Conservation (phyloP, 768 basidiomycete genomes). For the Tephrocybe sp. region DNA sequence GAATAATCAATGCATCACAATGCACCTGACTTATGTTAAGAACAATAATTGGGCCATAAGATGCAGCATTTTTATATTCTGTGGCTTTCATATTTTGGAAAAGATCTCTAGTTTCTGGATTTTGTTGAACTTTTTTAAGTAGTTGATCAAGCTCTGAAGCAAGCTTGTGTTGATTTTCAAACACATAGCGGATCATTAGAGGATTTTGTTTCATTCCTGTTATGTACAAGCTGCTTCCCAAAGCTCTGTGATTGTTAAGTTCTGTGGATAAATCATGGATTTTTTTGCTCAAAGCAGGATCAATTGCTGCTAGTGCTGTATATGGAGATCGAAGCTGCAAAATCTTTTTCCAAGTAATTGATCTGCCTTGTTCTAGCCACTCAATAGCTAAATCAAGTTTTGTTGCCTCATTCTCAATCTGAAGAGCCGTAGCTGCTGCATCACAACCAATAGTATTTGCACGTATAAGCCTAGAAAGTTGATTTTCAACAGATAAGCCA, state of each 20-base stretch:
- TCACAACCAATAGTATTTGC: neutral
- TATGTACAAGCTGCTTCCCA: neutral
- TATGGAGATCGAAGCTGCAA: constrained; percentile 12
- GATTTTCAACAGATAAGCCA: neutral
- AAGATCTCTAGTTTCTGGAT: neutral
- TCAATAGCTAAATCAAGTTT: constrained; percentile 11
- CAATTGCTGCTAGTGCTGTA: constrained; percentile 4
- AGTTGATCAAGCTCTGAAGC: neutral
- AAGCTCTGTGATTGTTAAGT: neutral
- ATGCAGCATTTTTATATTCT: neutral
- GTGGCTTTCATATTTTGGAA: neutral
- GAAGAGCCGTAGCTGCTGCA: neutral
- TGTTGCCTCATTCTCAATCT: neutral
- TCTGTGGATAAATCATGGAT: neutral
- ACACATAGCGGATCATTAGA: neutral
- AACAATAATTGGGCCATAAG: neutral
- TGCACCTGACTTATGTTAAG: neutral
- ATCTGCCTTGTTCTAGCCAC: constrained; percentile 18
- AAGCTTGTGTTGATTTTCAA: neutral
- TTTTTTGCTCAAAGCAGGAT: neutral
- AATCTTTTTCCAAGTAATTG: constrained; percentile 17
- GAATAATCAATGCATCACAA: constrained; percentile 16
- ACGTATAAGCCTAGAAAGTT: neutral
- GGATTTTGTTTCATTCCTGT: neutral
- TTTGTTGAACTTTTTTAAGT: neutral